A percentile compares a stretch with the other conserved stretches of the same genome.
These are phyloP conservation scores for Nothopassalora personata DNA, from an alignment of 2,329 filamentous ascomycete genomes.

Conservation along the genomic window DNA sequence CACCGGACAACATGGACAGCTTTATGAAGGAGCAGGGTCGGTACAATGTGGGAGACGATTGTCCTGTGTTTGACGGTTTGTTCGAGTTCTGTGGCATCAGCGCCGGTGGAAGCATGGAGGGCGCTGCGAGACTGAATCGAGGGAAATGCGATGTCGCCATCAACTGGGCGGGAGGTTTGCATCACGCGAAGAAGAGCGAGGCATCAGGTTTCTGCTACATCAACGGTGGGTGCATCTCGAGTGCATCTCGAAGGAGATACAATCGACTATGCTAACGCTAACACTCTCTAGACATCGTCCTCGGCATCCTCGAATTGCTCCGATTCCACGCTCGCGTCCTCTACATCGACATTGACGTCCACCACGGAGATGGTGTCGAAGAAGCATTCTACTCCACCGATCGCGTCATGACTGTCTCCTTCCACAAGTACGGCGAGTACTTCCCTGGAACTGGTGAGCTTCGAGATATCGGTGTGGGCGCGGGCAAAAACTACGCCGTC, in stretches of 20 bases:
- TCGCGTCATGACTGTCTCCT: constrained; percentile 66
- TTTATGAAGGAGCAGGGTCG: constrained; percentile 85
- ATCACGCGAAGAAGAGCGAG: constrained; percentile 47
- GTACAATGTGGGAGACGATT: constrained; percentile 61
- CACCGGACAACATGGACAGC: constrained; percentile 95
- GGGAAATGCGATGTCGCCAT: constrained; percentile 63
- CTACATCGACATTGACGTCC: constrained; percentile 64
- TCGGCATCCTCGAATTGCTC: constrained; percentile 60
- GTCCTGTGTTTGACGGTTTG: constrained; percentile 63
- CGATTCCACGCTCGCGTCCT: constrained; percentile 60
- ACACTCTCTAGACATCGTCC: constrained; percentile 52
- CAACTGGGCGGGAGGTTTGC: constrained; percentile 48
- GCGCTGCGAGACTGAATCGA: constrained; percentile 61
- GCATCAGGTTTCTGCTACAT: constrained; percentile 47
- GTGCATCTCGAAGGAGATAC: neutral
- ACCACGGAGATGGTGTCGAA: constrained; percentile 64
- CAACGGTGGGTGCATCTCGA: constrained; percentile 37
- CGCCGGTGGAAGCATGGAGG: constrained; percentile 65
- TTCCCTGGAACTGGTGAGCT: constrained; percentile 66
- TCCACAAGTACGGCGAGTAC: constrained; percentile 69
- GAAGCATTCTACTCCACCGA: constrained; percentile 68
- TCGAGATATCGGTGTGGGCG: constrained; percentile 62
- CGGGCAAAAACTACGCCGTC: constrained; percentile 62
- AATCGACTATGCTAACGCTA: neutral
- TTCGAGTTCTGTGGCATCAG: constrained; percentile 68